Evolutionary conservation across 495 filamentous ascomycete genomes (phyloP).

Genomic region (Hyaloscypha bicolor): DNA sequence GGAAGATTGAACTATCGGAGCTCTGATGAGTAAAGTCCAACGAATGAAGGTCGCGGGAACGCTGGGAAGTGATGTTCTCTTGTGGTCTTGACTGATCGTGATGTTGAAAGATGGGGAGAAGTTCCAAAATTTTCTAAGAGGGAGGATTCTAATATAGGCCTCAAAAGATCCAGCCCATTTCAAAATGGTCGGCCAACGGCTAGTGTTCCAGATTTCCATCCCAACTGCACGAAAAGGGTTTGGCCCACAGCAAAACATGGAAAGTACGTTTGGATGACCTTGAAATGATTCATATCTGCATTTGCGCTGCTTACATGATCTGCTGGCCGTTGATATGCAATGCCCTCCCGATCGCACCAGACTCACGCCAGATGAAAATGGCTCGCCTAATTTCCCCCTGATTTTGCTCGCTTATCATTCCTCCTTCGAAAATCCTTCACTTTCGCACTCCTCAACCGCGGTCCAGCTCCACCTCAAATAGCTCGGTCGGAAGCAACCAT

Average conservation of each 20-base stretch:
- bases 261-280: too few relatives aligned
- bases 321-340: too few relatives aligned
- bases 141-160: too few relatives aligned
- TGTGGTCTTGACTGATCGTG: too few relatives aligned
- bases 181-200: neutral
- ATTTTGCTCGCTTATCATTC: neutral
- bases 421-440: neutral
- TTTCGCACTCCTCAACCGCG: neutral
- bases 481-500: neutral
- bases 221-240: neutral
- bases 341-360: neutral
- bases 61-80: too few relatives aligned
- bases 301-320: neutral
- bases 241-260: neutral
- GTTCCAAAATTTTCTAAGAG: too few relatives aligned
- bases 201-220: neutral
- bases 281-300: neutral
- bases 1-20: too few relatives aligned
- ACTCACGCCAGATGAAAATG: neutral
- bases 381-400: neutral
- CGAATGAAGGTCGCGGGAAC: too few relatives aligned
- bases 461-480: constrained; percentile 8
- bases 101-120: too few relatives aligned
- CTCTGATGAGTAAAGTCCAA: too few relatives aligned
- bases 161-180: neutral